phyloP scores from a whole-genome alignment of 805 yeast genomes.

The Isabelozyma gotoi region DNA sequence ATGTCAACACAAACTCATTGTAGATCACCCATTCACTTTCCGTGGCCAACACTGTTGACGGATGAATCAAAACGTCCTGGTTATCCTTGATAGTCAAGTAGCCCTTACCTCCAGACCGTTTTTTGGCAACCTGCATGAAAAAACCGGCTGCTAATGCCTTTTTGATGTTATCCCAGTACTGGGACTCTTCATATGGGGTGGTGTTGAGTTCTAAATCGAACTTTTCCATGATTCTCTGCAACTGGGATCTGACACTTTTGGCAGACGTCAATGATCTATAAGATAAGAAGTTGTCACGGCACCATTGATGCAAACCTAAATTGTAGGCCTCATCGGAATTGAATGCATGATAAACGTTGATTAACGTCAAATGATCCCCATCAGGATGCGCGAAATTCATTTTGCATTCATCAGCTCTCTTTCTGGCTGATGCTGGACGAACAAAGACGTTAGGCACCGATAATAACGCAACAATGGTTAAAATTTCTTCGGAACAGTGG shows the following conservation, averaged over 20 bases:
- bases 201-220: slow-evolving; percentile 72
- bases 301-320: slow-evolving; percentile 76
- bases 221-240: slow-evolving; percentile 78
- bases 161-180: slow-evolving; percentile 74
- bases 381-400: slow-evolving; percentile 85
- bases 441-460: slow-evolving; percentile 95
- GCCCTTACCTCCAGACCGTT: slow-evolving; percentile 75
- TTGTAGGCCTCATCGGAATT: slow-evolving; percentile 69
- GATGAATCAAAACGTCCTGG: slow-evolving; percentile 93
- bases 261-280: slow-evolving; percentile 83
- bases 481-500: slow-evolving; percentile 83
- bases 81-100: slow-evolving; percentile 92
- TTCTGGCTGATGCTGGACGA: slow-evolving; percentile 84
- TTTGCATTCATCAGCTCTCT: slow-evolving; percentile 90
- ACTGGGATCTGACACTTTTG: slow-evolving; percentile 81
- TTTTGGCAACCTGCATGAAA: slow-evolving; percentile 98
- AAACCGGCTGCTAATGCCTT: slow-evolving; percentile 90
- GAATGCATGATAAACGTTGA: slow-evolving; percentile 87
- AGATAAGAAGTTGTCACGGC: slow-evolving; percentile 84
- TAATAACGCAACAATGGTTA: slow-evolving; percentile 84
- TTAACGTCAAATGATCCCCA: slow-evolving; percentile 90
- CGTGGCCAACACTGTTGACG: slow-evolving; percentile 85
- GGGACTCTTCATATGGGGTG: slow-evolving; percentile 57
- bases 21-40: slow-evolving; percentile 93
- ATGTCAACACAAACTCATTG: slow-evolving; percentile 92